Base-by-base conservation (phyloP, 2,329 filamentous ascomycete genomes). In the Apiospora koreana region DNA sequence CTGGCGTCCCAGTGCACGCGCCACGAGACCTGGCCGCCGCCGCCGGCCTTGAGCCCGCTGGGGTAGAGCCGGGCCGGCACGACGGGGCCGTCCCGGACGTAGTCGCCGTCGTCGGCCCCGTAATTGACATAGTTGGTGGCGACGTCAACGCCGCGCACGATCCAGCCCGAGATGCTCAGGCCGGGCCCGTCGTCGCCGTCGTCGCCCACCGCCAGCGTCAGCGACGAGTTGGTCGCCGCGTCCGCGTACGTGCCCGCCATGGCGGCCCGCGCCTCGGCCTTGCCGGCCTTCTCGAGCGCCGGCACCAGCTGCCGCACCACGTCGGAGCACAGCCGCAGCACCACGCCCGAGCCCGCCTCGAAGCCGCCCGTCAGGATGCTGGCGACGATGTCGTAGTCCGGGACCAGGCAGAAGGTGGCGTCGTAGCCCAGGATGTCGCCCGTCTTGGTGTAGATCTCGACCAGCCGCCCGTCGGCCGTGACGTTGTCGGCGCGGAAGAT, bases 401-500 rank as follows among this genome's bases (percentile, higher is more conserved):
- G 77, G 0, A 78, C 70, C 0, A 79, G 72, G 23, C 78, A 71
- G 1, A 79, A 45, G 1, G 77, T 70, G 1, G 77, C 75, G 69
- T 74, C 72, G 72, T 79, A 79, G 62, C 68, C 62, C 67, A 75
- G 74, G 65, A 79, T 77, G 69, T 74, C 76, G 35, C 77, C 77
- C 7, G 77, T 75, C 62, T 79, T 79, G 72, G 71, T 74, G 71
- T 77, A 79, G 50, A 75, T 70, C 72, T 79, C 77, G 10, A 80
- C 72, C 7, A 78, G 72, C 1, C 77, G 75, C 71, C 76, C 75
- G 38, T 42, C 66, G 46, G 68, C 70, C 5, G 35, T 41, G 9
- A 67, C 73, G 2, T 78, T 69, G 12, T 73, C 73, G 71, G 82
- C 79, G 43, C 80, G 79, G 7, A 80, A 76, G 58, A 85, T 80